Evolutionary conservation across 2,329 filamentous ascomycete species (phyloP).

Genomic region (Aureobasidium lini): DNA sequence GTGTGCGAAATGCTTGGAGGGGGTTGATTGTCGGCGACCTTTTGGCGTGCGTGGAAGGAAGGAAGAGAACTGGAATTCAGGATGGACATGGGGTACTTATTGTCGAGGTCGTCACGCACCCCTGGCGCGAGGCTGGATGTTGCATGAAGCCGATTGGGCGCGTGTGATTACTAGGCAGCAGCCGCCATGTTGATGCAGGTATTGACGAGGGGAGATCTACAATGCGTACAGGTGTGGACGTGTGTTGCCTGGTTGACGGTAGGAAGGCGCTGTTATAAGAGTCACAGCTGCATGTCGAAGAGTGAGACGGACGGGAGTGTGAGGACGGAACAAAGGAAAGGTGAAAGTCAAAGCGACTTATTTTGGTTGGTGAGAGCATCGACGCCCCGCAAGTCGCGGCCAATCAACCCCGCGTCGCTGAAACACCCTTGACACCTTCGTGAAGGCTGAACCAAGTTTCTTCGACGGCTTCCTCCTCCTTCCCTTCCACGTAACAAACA

Average conservation of each 20-base stretch:
- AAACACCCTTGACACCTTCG: not conserved
- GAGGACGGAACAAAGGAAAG: not conserved
- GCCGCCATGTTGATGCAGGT: not conserved
- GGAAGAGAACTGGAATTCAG: not conserved
- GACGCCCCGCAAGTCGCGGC: not conserved
- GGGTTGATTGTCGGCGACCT: slow-evolving; percentile 17
- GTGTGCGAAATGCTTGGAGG: slow-evolving; percentile 13
- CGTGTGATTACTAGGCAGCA: slow-evolving; percentile 9
- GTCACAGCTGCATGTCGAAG: not conserved
- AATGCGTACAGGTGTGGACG: not conserved
- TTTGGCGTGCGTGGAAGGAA: slow-evolving; percentile 12
- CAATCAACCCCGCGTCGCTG: not conserved
- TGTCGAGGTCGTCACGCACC: not conserved
- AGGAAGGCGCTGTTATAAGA: not conserved
- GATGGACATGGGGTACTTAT: not conserved
- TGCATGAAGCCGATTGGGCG: slow-evolving; percentile 5
- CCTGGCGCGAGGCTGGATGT: slow-evolving; percentile 8
- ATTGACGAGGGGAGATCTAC: slow-evolving; percentile 2
- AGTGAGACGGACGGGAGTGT: not conserved
- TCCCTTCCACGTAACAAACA: not conserved
- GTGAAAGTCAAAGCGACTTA: not conserved
- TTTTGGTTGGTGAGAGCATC: not conserved
- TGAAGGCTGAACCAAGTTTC: not conserved
- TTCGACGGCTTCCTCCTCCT: not conserved
- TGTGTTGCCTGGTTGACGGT: slow-evolving; percentile 4